phyloP scores from a whole-genome alignment of 768 basidiomycete species.

The Hygrophoropsis aurantiaca region DNA sequence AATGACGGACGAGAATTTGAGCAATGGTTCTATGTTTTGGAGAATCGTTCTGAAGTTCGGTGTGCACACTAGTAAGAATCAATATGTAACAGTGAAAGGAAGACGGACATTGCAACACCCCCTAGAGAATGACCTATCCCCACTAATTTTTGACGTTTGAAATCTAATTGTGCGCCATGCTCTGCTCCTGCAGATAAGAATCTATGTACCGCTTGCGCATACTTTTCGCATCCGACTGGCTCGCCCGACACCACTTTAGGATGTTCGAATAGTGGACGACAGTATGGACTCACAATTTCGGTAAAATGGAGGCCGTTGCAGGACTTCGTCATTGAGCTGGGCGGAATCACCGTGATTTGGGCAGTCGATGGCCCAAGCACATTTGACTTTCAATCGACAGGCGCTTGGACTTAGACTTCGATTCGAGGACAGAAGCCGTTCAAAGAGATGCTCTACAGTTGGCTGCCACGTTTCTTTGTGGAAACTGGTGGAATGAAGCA shows the following conservation, averaged over 20 bases:
- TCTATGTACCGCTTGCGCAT: slow-evolving; percentile 56
- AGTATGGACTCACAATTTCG: slow-evolving; percentile 41
- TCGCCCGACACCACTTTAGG: too few relatives aligned
- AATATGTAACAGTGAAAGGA: not conserved
- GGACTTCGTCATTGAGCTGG: slow-evolving; percentile 46
- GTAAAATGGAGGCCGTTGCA: slow-evolving; percentile 44
- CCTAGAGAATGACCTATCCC: slow-evolving; percentile 73
- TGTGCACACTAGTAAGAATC: slow-evolving; percentile 2
- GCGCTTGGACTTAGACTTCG: not conserved
- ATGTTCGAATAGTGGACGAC: not conserved
- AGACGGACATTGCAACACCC: slow-evolving; percentile 57
- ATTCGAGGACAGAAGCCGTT: slow-evolving; percentile 11
- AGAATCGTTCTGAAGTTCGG: slow-evolving; percentile 45
- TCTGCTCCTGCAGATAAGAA: slow-evolving; percentile 48
- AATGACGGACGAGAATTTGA: slow-evolving; percentile 52
- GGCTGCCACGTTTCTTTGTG: slow-evolving; percentile 79
- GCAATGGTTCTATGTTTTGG: slow-evolving; percentile 43
- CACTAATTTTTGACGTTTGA: slow-evolving; percentile 49
- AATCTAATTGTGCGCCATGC: slow-evolving; percentile 44
- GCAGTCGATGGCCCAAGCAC: slow-evolving; percentile 68
- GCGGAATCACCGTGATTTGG: slow-evolving; percentile 72
- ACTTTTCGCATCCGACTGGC: slow-evolving; percentile 66
- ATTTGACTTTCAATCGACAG: slow-evolving; percentile 20
- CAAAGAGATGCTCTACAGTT: slow-evolving; percentile 48
- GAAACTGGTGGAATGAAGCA: slow-evolving; percentile 72